Percentiles rank a stretch among this genome's conserved stretches.
Evolutionary conservation across 2,329 filamentous ascomycete species (phyloP).

Genomic region (Massarina eburnea): DNA sequence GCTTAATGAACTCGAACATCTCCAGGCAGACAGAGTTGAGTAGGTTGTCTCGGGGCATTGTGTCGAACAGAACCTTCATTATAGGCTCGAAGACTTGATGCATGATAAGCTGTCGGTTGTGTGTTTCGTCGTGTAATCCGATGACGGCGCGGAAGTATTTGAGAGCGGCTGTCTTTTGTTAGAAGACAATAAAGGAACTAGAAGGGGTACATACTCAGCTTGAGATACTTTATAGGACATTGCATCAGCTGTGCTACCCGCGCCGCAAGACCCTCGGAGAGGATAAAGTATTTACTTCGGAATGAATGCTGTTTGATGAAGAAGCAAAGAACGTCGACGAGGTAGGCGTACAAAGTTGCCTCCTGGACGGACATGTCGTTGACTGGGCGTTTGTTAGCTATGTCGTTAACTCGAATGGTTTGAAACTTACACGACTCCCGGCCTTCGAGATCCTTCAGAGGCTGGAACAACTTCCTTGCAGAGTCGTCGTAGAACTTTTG

Average conservation of each 20-base stretch:
- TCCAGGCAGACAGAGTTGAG: conserved; percentile 93
- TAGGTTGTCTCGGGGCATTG: conserved; percentile 89
- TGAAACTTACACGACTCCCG: conserved; percentile 54
- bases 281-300: conserved; percentile 84
- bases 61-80: conserved; percentile 78
- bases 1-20: conserved; percentile 85
- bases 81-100: conserved; percentile 82
- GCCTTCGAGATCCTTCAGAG: conserved; percentile 76
- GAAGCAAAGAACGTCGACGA: conserved; percentile 91
- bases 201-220: conserved; percentile 68
- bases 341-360: conserved; percentile 85
- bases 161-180: conserved; percentile 67
- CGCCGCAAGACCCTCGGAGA: conserved; percentile 74
- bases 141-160: conserved; percentile 92
- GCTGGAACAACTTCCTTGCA: conserved; percentile 81
- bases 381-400: conserved; percentile 51
- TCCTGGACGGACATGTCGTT: conserved; percentile 77
- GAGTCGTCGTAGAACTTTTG: conserved; percentile 88
- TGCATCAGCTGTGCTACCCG: conserved; percentile 80
- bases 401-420: no score
- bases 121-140: conserved; percentile 85
- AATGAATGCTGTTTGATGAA: conserved; percentile 88
- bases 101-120: conserved; percentile 80
- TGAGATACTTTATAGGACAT: conserved; percentile 87
- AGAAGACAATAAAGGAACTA: conserved; percentile 9